Percentiles rank a stretch among this genome's conserved stretches.
These are phyloP conservation scores for Cynanchum wilfordii DNA, from an alignment of 257 asterid species.

Conservation along the genomic window DNA sequence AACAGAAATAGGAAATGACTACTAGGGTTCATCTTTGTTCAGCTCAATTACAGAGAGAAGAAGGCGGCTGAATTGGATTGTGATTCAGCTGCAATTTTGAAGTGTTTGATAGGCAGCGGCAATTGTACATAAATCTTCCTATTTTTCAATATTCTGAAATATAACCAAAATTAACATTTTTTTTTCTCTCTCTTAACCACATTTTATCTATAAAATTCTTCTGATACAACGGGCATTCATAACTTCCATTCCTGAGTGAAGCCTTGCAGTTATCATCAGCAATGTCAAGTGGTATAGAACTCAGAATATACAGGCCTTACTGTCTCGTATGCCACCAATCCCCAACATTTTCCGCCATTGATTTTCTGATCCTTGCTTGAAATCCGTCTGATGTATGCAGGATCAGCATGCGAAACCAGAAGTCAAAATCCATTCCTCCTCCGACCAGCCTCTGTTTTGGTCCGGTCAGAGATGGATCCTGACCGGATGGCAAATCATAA, in stretches of 20 bases:
- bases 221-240: neutral
- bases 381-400: too few species aligned
- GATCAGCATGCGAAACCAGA: too few species aligned
- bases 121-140: slow-evolving; percentile 12
- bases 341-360: too few species aligned
- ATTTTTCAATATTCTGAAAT: neutral
- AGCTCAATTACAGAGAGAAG: neutral
- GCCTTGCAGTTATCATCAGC: neutral
- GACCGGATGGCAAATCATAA: too few species aligned
- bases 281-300: too few species aligned
- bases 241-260: neutral
- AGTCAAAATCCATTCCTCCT: too few species aligned
- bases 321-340: too few species aligned
- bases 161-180: neutral
- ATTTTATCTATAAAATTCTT: neutral
- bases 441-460: too few species aligned
- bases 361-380: too few species aligned
- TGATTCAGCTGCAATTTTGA: slow-evolving; percentile 22
- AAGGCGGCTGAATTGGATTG: slow-evolving; percentile 9
- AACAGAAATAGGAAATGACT: slow-evolving; percentile 6
- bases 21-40: slow-evolving; percentile 10
- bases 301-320: too few species aligned
- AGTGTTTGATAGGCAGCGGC: slow-evolving; percentile 3
- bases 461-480: too few species aligned
- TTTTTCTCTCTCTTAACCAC: too few species aligned